A percentile compares a stretch with the other conserved stretches of the same genome.
Evolutionary conservation across 495 filamentous ascomycete genomes (phyloP).

Genomic region (Bryoglossum gracile): DNA sequence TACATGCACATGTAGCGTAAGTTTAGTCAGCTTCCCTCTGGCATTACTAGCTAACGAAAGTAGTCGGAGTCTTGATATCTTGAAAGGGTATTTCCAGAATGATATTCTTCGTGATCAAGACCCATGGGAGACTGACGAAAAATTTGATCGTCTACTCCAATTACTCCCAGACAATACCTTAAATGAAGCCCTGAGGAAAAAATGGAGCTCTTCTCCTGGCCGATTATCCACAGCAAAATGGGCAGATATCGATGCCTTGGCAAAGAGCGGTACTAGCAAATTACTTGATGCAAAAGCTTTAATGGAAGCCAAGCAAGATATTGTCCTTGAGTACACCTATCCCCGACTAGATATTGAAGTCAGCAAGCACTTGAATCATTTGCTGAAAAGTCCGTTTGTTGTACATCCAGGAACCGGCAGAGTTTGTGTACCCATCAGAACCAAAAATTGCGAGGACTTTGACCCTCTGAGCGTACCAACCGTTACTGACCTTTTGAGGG

Average conservation of each 20-base stretch:
- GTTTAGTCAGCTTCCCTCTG: slow-evolving; percentile 13
- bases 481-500: slow-evolving; percentile 64
- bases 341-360: slow-evolving; percentile 96
- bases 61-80: slow-evolving; percentile 75
- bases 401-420: slow-evolving; percentile 91
- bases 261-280: slow-evolving; percentile 61
- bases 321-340: slow-evolving; percentile 95
- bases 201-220: slow-evolving; percentile 79
- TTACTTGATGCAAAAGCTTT: slow-evolving; percentile 57
- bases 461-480: slow-evolving; percentile 85
- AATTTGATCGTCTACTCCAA: slow-evolving; percentile 64
- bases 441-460: slow-evolving; percentile 60
- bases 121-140: slow-evolving; percentile 63
- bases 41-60: no score
- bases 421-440: slow-evolving; percentile 92
- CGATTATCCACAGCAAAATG: slow-evolving; percentile 74
- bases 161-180: slow-evolving; percentile 72
- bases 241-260: slow-evolving; percentile 84
- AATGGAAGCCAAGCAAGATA: slow-evolving; percentile 85
- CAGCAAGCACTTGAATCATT: slow-evolving; percentile 93
- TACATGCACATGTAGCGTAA: slow-evolving; percentile 82
- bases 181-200: slow-evolving; percentile 69
- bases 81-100: slow-evolving; percentile 62
- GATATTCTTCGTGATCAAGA: slow-evolving; percentile 81
- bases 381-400: slow-evolving; percentile 93